Conservation (phyloP, 441 rosid genomes). For the Erodium trifolium region DNA sequence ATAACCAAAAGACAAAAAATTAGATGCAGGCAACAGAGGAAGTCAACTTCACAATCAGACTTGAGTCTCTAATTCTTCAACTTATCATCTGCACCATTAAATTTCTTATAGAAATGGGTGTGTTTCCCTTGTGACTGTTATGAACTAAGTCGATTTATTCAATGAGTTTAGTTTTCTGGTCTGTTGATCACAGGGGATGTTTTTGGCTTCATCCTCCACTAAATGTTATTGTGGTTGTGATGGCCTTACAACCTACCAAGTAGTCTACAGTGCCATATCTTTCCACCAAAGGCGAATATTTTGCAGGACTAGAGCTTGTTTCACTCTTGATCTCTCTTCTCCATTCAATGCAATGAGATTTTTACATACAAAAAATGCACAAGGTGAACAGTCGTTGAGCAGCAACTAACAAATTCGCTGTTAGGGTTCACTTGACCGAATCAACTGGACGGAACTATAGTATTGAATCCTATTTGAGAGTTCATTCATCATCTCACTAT, state of each 20-base stretch:
- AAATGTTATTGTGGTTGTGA: not conserved
- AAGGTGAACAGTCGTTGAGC: not conserved
- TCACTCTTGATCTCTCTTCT: not conserved
- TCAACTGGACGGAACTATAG: not conserved
- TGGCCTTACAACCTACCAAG: not conserved
- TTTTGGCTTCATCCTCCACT: not conserved
- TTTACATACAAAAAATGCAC: not conserved
- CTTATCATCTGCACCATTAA: not conserved
- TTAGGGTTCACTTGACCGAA: not conserved
- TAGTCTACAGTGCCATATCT: not conserved
- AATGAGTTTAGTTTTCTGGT: not conserved
- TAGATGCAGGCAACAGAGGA: not conserved
- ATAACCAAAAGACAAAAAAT: not conserved
- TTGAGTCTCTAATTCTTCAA: not conserved
- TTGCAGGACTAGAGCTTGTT: not conserved
- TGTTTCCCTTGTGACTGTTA: not conserved
- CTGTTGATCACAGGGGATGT: not conserved
- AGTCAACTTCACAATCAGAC: not conserved
- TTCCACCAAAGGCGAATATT: not conserved
- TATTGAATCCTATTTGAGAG: not conserved
- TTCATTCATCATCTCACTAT: no score
- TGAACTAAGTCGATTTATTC: not conserved
- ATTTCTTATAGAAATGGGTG: not conserved
- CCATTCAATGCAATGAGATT: not conserved
- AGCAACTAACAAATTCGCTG: not conserved